Base-by-base conservation (phyloP, 768 basidiomycete genomes). In the Mycena albidolilacea region DNA sequence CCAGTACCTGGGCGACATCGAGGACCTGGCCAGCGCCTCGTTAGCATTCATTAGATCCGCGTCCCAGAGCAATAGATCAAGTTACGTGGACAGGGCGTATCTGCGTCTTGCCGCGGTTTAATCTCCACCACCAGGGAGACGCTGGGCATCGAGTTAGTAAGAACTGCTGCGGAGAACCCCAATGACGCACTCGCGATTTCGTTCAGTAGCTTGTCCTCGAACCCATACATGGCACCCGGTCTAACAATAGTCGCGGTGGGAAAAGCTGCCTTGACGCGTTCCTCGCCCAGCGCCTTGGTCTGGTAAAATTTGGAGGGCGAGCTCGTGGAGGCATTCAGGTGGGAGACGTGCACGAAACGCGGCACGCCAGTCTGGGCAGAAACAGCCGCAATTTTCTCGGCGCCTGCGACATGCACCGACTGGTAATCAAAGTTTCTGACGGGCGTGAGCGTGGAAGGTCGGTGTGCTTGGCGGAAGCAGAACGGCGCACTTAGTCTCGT, bases 111-210 rank as follows among this genome's bases (percentile, higher is more conserved):
- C 91, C 95, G 78, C 93, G 84, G 86, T 99, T 99, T 73, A 99
- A 87, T 80, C 95, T 94, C 95, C 93, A 99, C 89, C 95, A 93
- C 71, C 96, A 92, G 15, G 97, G 93, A 90, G 94, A 97, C 76
- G 90, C 97, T 97, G 78, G 64, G 14, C 21, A 69, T 39, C 52
- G 66, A 67, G 66, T 60, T 43, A 73, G 68, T 70, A 30, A 76
- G 76, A 64, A 61, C 35, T 38, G 54, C 69, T 70, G 55, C 72
- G 57, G 58, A 55, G 72, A 70, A 65, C n/a, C 59, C 46, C 41
- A 64, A 37, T 52, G 69, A 89, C 93, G 82, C 81, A 97, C 97
- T 85, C 62, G 96, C 94, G 83, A 98, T 94, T 80, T 95, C 97
- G 81, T 94, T 97, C 80, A 99, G 84, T 62, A 99, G 84, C 82